phyloP scores from a whole-genome alignment of 441 rosid genomes.

The Erodium chrysanthum region DNA sequence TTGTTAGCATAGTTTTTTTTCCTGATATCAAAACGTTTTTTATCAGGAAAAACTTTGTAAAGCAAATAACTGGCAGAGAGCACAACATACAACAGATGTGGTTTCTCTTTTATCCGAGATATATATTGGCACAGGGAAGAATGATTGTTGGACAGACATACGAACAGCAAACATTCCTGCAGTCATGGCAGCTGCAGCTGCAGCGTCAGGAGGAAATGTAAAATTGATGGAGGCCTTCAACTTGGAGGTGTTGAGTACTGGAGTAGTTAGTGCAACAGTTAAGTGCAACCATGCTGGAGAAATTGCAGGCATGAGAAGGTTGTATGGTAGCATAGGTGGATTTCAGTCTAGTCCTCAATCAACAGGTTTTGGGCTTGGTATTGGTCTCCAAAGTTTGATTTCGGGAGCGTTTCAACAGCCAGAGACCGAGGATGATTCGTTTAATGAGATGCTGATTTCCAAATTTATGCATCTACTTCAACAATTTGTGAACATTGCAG shows the following conservation, averaged over 20 bases:
- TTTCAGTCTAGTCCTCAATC: slow-evolving; percentile 42
- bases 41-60: slow-evolving; percentile 86
- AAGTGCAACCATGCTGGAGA: slow-evolving; percentile 96
- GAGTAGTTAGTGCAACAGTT: slow-evolving; percentile 89
- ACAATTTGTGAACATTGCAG: slow-evolving; percentile 78
- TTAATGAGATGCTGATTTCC: slow-evolving; percentile 72
- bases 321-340: slow-evolving; percentile 89
- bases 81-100: slow-evolving; percentile 78
- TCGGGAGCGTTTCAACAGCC: slow-evolving; percentile 81
- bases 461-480: slow-evolving; percentile 85
- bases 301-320: slow-evolving; percentile 97
- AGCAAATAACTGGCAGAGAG: slow-evolving; percentile 93
- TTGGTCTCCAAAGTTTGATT: slow-evolving; percentile 81
- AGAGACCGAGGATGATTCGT: slow-evolving; percentile 68
- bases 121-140: slow-evolving; percentile 81
- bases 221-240: slow-evolving; percentile 75
- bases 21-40: slow-evolving; percentile 17
- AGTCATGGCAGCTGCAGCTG: slow-evolving; percentile 96
- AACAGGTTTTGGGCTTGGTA: slow-evolving; percentile 29
- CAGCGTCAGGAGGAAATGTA: slow-evolving; percentile 91
- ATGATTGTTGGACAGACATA: slow-evolving; percentile 78
- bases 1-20: background rate
- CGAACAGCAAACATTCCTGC: slow-evolving; percentile 92
- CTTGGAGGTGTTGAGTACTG: slow-evolving; percentile 91
- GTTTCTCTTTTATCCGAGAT: slow-evolving; percentile 93